Conservation (phyloP, 2,329 filamentous ascomycete species). For the Aspergillus unguis region DNA sequence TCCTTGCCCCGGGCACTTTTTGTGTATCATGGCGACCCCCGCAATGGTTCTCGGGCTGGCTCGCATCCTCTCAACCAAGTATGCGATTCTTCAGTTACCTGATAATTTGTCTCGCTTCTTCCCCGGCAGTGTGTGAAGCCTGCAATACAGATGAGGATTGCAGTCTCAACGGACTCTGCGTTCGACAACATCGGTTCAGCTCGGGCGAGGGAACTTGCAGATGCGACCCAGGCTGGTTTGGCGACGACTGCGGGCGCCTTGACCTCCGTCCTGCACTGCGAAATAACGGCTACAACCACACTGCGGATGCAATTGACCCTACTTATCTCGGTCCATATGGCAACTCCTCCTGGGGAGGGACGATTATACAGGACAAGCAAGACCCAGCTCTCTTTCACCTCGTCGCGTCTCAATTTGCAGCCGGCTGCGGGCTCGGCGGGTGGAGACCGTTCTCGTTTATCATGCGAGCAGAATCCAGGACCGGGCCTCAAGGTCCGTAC, state of each 20-base stretch:
- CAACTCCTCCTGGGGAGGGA: slow-evolving; percentile 50
- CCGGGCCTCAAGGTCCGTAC: slow-evolving; percentile 47
- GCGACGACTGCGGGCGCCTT: slow-evolving; percentile 43
- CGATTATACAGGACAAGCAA: slow-evolving; percentile 44
- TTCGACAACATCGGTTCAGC: no score
- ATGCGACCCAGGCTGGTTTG: slow-evolving; percentile 46
- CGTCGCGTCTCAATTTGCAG: slow-evolving; percentile 45
- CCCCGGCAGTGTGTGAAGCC: neutral
- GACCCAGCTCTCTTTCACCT: slow-evolving; percentile 45
- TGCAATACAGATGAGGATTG: slow-evolving; percentile 37
- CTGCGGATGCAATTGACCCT: slow-evolving; percentile 17
- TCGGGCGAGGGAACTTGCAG: slow-evolving; percentile 6
- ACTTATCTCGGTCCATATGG: slow-evolving; percentile 22
- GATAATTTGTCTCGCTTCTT: neutral
- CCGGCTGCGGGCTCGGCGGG: slow-evolving; percentile 47
- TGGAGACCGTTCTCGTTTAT: slow-evolving; percentile 49
- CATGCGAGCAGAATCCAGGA: slow-evolving; percentile 45
- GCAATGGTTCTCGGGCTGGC: neutral
- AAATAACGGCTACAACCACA: slow-evolving; percentile 48
- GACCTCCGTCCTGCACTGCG: slow-evolving; percentile 44
- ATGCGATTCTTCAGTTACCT: neutral
- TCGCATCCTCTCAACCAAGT: neutral
- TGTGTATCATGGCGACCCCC: neutral
- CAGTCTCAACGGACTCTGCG: slow-evolving; percentile 41
- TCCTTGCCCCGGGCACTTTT: no score